Evolutionary conservation across 495 filamentous ascomycete genomes (phyloP), one percentile per base, ranked within the genome.

Genomic region (Darksidea phi): DNA sequence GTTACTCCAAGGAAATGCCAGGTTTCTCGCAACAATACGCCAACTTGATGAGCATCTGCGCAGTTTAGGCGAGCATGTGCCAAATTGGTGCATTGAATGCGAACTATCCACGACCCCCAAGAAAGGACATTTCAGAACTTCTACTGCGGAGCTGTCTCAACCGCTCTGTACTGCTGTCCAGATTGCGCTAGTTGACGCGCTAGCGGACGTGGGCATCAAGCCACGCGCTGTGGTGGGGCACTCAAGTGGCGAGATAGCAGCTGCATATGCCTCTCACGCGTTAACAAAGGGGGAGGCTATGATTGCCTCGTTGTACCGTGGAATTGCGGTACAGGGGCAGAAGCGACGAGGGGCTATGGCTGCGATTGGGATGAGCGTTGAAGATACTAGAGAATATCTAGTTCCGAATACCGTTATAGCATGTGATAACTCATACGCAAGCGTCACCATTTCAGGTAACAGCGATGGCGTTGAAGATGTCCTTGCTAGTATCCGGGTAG

Each of bases 241-340:
- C 28, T 61, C 57, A 10, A 47, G 26, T 17, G 58, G 63, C 7
- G 63, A 66, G 24, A 66, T 66, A 20, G 58, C 26, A 6, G 63
- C 57, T 6, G 57, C 58, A 15, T 66, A 61, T 50, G 52, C 57
- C 20, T 46, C 63, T 25, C 51, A 52, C 18, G n/a, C 20, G 3
- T 11, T 66, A 7, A 37, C 59, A 1, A 34, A 41, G 2, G 18
- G 24, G 25, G 32, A 56, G 0, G 63, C 57, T 23, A 57, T 61
- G n/a, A 43, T 13, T 1, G 24, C 32, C 12, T 57, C 63, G 1
- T 61, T 28, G 26, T 58, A 61, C 23, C 50, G 63, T 32, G 63
- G 63, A 15, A 10, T 37, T 7, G 45, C 37, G 12, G 51, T 37
- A 5, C 18, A 20, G 5, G 45, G 54, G 10, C 18, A 54, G 11